Evolutionary conservation across 2,329 filamentous ascomycete species (phyloP).

Genomic region (Trichoderma sp.): DNA sequence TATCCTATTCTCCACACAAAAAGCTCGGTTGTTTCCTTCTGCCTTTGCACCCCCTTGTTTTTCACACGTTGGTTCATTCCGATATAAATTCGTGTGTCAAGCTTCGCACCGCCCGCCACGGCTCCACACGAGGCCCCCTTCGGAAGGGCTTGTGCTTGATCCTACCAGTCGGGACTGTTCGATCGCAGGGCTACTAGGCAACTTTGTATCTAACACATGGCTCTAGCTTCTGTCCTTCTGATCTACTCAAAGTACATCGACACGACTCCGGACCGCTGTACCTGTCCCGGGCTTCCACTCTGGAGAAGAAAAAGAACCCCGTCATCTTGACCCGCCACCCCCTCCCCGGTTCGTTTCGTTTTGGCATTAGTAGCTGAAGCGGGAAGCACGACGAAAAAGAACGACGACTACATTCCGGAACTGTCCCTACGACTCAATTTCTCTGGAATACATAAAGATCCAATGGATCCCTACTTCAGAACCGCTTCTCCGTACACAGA

Average conservation of each 20-base stretch:
- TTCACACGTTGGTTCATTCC: slow-evolving; percentile 26
- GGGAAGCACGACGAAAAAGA: background rate
- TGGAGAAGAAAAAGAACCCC: background rate
- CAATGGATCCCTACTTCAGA: slow-evolving; percentile 41
- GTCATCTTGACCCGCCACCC: slow-evolving; percentile 13
- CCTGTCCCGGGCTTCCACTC: slow-evolving; percentile 13
- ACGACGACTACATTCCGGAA: slow-evolving; percentile 9
- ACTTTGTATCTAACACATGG: background rate
- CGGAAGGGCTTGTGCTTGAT: background rate
- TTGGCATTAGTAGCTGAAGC: slow-evolving; percentile 17
- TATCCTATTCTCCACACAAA: slow-evolving; percentile 6
- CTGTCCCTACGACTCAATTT: background rate
- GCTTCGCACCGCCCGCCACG: slow-evolving; percentile 22
- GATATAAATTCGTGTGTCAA: slow-evolving; percentile 35
- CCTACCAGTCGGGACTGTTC: slow-evolving; percentile 15
- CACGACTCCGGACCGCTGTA: slow-evolving; percentile 13
- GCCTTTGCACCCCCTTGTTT: background rate
- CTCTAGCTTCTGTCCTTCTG: slow-evolving; percentile 10
- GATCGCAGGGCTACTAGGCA: slow-evolving; percentile 5
- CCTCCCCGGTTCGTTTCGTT: background rate
- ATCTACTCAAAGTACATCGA: slow-evolving; percentile 12
- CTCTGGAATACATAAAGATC: slow-evolving; percentile 38
- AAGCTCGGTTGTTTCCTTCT: background rate
- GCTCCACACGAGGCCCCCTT: slow-evolving; percentile 16
- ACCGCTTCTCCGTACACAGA: slow-evolving; percentile 39